A percentile compares a stretch with the other conserved stretches of the same genome.
phyloP scores from a whole-genome alignment of 345 rosid species.

The Salix viminalis region DNA sequence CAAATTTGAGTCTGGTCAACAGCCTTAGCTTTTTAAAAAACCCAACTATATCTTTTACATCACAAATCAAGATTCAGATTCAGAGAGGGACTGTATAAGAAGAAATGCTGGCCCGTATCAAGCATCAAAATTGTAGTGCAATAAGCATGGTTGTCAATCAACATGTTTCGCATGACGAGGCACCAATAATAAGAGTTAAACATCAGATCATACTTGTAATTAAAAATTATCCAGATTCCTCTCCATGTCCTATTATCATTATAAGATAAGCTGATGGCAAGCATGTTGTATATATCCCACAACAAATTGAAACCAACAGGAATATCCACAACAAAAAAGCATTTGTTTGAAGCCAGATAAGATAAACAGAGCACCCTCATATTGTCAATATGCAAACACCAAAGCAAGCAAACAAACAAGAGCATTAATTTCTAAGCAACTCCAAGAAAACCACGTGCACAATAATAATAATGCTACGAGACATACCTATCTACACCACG shows the following conservation, averaged over 20 bases:
- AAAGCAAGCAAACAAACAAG: background rate
- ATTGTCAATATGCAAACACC: background rate
- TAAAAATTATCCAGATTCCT: background rate
- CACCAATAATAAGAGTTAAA: background rate
- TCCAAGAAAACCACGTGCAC: conserved; percentile 4
- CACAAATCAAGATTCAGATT: background rate
- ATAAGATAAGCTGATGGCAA: background rate
- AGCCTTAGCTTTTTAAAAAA: background rate
- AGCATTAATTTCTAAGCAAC: background rate
- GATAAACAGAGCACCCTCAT: background rate
- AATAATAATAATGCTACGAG: conserved; percentile 1
- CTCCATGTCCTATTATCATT: background rate
- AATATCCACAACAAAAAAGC: background rate
- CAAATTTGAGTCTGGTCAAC: background rate
- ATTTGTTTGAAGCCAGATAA: background rate
- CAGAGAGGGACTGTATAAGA: background rate
- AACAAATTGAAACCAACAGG: background rate
- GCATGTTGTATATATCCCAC: background rate
- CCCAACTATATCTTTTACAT: background rate
- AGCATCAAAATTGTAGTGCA: background rate
- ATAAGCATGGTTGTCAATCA: background rate
- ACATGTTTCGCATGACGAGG: background rate
- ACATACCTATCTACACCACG: conserved; percentile 73
- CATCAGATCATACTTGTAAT: background rate
- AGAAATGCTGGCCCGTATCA: background rate